Percentiles rank a stretch among this genome's conserved stretches.
Evolutionary conservation across 345 rosid species (phyloP).

Genomic region (Syzygium aromaticum): DNA sequence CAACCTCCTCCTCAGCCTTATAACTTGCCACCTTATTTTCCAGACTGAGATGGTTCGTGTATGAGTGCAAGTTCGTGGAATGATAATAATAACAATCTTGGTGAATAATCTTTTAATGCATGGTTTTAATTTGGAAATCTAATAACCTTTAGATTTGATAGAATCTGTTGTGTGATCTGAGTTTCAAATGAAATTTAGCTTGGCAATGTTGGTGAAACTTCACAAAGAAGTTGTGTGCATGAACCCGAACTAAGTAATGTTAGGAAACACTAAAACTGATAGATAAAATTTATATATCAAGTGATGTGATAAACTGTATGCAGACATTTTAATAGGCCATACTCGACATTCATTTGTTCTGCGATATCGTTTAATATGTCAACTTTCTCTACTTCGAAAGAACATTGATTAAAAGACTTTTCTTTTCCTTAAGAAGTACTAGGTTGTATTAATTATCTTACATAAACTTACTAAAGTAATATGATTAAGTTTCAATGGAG

Average conservation of each 20-base stretch:
- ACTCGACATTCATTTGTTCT: too few species aligned
- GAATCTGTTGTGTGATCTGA: neutral
- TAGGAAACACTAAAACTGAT: neutral
- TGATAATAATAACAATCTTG: neutral
- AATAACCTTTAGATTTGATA: neutral
- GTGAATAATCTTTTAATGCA: neutral
- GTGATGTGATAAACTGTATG: neutral
- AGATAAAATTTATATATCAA: neutral
- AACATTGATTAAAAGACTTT: neutral
- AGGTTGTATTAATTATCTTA: neutral
- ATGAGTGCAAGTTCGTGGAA: neutral
- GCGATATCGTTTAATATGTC: neutral
- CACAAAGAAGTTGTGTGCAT: neutral
- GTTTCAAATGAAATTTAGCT: neutral
- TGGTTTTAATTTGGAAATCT: neutral
- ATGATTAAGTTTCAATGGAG: neutral
- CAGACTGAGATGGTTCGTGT: neutral
- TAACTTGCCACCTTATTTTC: neutral
- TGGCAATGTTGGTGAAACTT: neutral
- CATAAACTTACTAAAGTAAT: neutral
- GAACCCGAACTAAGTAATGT: neutral
- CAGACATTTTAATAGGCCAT: neutral
- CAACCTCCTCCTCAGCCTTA: neutral
- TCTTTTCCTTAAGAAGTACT: neutral
- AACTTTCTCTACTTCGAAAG: neutral